Evolutionary conservation across 257 asterid species (phyloP), one percentile per base, ranked within the genome.

Genomic region (Fraxinus americana): DNA sequence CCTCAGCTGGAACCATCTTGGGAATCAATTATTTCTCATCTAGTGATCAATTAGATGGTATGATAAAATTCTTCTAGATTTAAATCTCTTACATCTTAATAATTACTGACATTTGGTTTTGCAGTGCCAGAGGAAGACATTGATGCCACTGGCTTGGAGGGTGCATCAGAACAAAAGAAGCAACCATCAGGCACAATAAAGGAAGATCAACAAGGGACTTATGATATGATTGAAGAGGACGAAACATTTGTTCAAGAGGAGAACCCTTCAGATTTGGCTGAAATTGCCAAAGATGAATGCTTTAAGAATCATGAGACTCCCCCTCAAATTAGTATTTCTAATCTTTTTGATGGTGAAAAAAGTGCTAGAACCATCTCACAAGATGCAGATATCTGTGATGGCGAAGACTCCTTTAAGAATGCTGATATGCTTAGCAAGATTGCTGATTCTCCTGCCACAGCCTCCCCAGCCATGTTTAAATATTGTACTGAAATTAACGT

Each of bases 341-440:
- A 59, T 59, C 67, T 73, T 52, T 78, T 48, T 81, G 61, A 70
- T 76, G 81, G 77, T 45, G 81, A 78, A 75, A 57, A 13, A 80
- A 50, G 78, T 71, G 77, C 76, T 21, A 25, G 74, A 66, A 77
- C 38, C 23, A 61, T 21, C 61, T 25, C 75, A n/a, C 80, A 72
- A 43, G 77, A 85, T 67, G 57, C 48, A 38, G 80, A 52, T 67
- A 48, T 29, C n/a, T 45, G n/a, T 70, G 45, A 77, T 6, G 59
- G 27, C 39, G 79, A 71, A 52, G 43, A 34, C 77, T 41, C 54
- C 2, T 41, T 65, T 77, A 59, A 30, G 74, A 36, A 69, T 27
- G 48, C 71, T 69, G 67, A 43, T 57, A 61, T 66, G 39, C 54
- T 41, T 32, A 74, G 36, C 17, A 45, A 3, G 43, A 21, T 69